phyloP scores from a whole-genome alignment of 192 early-diverging fungal species.

The Coemansia reversa region DNA sequence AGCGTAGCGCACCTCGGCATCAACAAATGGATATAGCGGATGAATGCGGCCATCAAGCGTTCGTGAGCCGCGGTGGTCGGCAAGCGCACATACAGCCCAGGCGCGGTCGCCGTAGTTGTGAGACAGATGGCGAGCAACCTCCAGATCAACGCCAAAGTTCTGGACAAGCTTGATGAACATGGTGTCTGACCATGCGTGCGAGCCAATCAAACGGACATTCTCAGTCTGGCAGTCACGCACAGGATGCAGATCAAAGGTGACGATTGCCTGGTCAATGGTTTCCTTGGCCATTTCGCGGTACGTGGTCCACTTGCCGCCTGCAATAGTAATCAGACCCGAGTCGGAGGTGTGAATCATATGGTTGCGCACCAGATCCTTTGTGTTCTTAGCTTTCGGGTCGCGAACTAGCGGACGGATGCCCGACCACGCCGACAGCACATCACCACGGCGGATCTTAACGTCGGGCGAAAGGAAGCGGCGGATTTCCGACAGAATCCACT shows the following conservation, averaged over 20 bases:
- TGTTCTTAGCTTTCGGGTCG: constrained; percentile 90
- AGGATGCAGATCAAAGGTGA: constrained; percentile 69
- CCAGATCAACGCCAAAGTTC: constrained; percentile 91
- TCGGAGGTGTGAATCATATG: constrained; percentile 92
- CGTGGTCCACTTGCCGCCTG: constrained; percentile 99
- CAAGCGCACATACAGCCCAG: constrained; percentile 87
- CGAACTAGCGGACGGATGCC: constrained; percentile 96
- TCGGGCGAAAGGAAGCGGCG: constrained; percentile 85
- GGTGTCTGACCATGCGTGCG: constrained; percentile 81
- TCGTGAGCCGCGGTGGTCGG: constrained; percentile 68
- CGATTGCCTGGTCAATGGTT: constrained; percentile 85
- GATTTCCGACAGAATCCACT: constrained; percentile 94
- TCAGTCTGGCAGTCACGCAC: constrained; percentile 74
- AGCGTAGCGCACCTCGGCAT: constrained; percentile 91
- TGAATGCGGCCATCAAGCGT: constrained; percentile 78
- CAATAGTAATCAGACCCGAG: constrained; percentile 86
- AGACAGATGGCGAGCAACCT: constrained; percentile 86
- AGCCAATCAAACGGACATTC: constrained; percentile 74
- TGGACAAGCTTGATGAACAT: constrained; percentile 97
- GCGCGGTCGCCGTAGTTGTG: constrained; percentile 93
- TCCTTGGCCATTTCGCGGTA: constrained; percentile 97
- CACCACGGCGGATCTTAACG: constrained; percentile 94
- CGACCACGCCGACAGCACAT: constrained; percentile 97
- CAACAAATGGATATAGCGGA: constrained; percentile 87
- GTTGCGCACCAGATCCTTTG: constrained; percentile 90